These are phyloP conservation scores for Trypanosoma congolense DNA, from an alignment of 208 protist species.

Conservation along the genomic window DNA sequence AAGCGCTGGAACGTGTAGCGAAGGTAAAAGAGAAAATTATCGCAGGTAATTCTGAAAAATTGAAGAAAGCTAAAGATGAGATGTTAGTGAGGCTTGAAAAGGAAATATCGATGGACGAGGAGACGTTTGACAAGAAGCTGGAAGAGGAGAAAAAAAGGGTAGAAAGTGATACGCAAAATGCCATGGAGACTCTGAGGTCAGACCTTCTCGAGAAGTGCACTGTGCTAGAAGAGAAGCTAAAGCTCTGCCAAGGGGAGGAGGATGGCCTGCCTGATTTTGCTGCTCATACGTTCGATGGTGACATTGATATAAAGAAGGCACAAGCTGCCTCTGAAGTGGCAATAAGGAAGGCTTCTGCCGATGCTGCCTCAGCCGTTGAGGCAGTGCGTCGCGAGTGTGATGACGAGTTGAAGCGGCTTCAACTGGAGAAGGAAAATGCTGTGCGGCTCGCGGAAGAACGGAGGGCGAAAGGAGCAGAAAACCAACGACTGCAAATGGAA, in stretches of 20 bases:
- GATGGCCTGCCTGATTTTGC: too few relatives aligned
- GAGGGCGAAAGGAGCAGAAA: neutral
- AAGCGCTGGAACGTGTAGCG: constrained; percentile 1
- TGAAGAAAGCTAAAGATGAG: constrained; percentile 12
- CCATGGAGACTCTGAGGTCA: constrained; percentile 7
- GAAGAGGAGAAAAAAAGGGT: constrained; percentile 1
- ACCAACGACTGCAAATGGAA: neutral
- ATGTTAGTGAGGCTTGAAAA: constrained; percentile 7
- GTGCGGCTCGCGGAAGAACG: neutral
- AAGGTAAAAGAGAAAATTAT: constrained; percentile 33
- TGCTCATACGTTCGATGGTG: neutral
- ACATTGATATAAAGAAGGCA: neutral
- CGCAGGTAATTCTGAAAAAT: constrained; percentile 14
- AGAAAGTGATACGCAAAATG: constrained; percentile 9
- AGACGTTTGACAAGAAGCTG: constrained; percentile 8
- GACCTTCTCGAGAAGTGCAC: constrained; percentile 9
- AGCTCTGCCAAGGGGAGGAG: neutral
- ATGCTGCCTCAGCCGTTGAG: constrained; percentile 9
- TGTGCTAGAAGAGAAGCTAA: constrained; percentile 3
- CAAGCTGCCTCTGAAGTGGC: constrained; percentile 8
- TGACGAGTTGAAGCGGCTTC: constrained; percentile 10
- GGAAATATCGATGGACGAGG: constrained; percentile 1
- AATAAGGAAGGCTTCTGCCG: constrained; percentile 4
- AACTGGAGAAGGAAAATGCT: constrained; percentile 6
- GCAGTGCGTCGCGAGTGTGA: constrained; percentile 17